Conservation (phyloP, 176 grass and related monocot species). For the Oryza meridionalis region DNA sequence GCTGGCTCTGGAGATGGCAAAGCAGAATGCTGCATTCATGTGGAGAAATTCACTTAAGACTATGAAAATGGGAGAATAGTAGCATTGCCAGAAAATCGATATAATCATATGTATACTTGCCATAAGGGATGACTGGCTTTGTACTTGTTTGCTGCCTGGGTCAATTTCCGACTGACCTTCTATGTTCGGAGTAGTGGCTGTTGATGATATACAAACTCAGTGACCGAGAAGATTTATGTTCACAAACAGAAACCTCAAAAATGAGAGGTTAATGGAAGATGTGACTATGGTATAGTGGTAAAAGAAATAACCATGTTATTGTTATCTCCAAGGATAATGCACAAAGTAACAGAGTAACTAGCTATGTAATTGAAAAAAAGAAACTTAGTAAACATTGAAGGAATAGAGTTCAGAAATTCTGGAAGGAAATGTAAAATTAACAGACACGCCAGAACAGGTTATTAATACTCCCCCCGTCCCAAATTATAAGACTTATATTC, state of each 20-base stretch:
- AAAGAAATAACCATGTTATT: neutral
- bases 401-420: neutral
- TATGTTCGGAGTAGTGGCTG: slow-evolving; percentile 19
- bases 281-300: neutral
- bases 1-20: slow-evolving; percentile 13
- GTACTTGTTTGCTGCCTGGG: slow-evolving; percentile 25
- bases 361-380: neutral
- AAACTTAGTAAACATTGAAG: neutral
- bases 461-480: too few species aligned
- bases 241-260: slow-evolving; percentile 17
- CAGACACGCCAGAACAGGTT: neutral
- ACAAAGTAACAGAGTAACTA: neutral
- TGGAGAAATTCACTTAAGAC: neutral
- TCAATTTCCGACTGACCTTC: slow-evolving; percentile 5
- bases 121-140: slow-evolving; percentile 9
- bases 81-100: neutral
- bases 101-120: slow-evolving; percentile 13
- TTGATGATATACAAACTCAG: neutral
- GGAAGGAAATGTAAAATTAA: slow-evolving; percentile 6
- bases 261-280: neutral
- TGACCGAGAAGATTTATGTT: neutral
- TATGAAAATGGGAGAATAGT: neutral
- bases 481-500: too few species aligned
- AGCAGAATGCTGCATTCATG: slow-evolving; percentile 16
- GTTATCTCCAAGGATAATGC: neutral